Base-by-base conservation (phyloP, 2,329 filamentous ascomycete species). In the Pseudopithomyces maydicus region DNA sequence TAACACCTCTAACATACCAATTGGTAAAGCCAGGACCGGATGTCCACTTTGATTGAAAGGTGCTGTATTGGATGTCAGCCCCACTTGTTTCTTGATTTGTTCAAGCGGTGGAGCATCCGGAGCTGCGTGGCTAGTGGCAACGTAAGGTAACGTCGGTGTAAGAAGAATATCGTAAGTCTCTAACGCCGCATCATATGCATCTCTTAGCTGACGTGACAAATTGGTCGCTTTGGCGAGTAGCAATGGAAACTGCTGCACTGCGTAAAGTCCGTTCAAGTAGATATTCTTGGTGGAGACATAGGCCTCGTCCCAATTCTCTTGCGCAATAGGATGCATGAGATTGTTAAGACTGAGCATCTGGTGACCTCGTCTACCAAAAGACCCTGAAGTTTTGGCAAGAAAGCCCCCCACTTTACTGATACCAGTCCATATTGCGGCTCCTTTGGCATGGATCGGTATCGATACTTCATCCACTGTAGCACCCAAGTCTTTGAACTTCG, bases 41-140 rank as follows among this genome's bases (percentile, higher is more conserved):
- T 86, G 84, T 0, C 84, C 84, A 0, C 83, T 85, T 2, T 82
- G 77, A 62, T 86, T 84, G 68, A 86, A 86, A 2, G 81, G 77
- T 10, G 81, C 81, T 4, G 84, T 87, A 60, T 87, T 87, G 15
- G 76, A 78, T 0, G 81, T 84, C 56, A 84, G 65, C 0, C 85
- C 84, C 33, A 85, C 81, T 32, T 81, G 82, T 11, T 80, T 80
- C 50, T 77, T 75, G 45, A 84, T 81, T 17, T 79, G 80, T 44
- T 79, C 76, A 15, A 78, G 68, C 2, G 79, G 79, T 1, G 75
- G 74, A 1, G 73, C 76, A 57, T 75, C 75, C 10, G 71, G 61
- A 1, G 64, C 60, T 0, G 78, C 76, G 49, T 83, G 79, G 14
- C 72, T 75, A 0, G 79, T 79, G 2, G 80, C 79, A 2, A 82